phyloP scores from a whole-genome alignment of 345 rosid genomes.

The Dovyalis caffra region DNA sequence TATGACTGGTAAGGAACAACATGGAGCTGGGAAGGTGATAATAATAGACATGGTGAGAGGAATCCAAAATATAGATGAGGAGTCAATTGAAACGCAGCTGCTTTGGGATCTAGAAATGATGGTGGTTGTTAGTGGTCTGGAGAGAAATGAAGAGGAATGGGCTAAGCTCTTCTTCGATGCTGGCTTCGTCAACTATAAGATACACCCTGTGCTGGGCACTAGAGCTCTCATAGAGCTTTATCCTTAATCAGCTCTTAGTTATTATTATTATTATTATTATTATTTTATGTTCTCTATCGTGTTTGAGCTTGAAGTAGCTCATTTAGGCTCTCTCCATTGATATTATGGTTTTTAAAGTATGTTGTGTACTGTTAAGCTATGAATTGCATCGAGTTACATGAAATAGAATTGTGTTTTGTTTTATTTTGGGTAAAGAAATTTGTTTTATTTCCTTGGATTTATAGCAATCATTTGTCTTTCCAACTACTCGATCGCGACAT shows the following conservation, averaged over 20 bases:
- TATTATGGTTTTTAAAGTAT: no score
- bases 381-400: no score
- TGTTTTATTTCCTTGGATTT: no score
- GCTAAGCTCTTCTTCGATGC: slow-evolving; percentile 26
- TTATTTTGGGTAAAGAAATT: no score
- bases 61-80: not conserved
- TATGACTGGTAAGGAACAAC: not conserved
- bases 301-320: no score
- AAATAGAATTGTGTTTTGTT: no score
- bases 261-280: no score
- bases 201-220: slow-evolving; percentile 3
- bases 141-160: slow-evolving; percentile 32
- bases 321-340: no score
- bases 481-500: no score
- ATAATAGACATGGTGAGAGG: not conserved
- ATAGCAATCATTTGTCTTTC: no score
- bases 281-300: no score
- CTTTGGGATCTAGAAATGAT: slow-evolving; percentile 18
- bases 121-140: not conserved
- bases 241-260: slow-evolving; percentile 8
- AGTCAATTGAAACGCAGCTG: slow-evolving; percentile 16
- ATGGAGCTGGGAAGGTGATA: slow-evolving; percentile 3
- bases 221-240: slow-evolving; percentile 32
- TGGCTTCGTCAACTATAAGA: slow-evolving; percentile 28
- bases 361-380: no score